phyloP scores from a whole-genome alignment of 768 basidiomycete genomes.

The Termitomyces heimii region DNA sequence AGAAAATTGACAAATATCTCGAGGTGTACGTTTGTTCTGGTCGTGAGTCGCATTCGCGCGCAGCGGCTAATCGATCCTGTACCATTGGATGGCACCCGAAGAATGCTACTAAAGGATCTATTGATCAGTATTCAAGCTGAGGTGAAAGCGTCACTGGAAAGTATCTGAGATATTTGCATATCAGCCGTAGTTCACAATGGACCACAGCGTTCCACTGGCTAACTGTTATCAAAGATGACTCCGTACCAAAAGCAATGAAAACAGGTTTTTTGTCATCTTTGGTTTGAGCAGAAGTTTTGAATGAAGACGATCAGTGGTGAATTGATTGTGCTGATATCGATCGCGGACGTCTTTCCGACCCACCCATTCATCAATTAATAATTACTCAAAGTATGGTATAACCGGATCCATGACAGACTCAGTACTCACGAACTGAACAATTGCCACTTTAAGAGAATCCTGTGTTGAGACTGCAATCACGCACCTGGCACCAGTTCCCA shows the following conservation, averaged over 20 bases:
- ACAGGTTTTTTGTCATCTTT: neutral
- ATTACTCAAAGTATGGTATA: neutral
- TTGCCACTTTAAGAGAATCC: neutral
- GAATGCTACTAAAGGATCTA: constrained; percentile 32
- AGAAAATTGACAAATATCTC: constrained; percentile 35
- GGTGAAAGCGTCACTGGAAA: constrained; percentile 20
- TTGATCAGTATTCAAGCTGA: constrained; percentile 35
- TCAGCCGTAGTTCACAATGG: neutral
- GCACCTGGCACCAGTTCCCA: constrained; percentile 5
- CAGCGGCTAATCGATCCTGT: constrained; percentile 24
- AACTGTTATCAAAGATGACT: neutral
- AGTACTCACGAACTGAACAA: neutral
- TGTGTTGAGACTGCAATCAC: neutral
- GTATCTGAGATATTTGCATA: neutral
- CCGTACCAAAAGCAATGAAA: neutral
- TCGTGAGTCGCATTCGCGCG: constrained; percentile 33
- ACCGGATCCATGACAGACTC: neutral
- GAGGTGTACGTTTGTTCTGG: constrained; percentile 13
- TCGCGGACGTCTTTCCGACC: too few species aligned
- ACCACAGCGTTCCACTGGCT: neutral
- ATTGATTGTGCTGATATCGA: neutral
- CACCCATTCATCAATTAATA: neutral
- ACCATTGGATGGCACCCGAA: constrained; percentile 40
- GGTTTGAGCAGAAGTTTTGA: too few species aligned
- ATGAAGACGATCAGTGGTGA: neutral